phyloP scores from a whole-genome alignment of 1,284 basidiomycete species.

The Tremellales sp. region DNA sequence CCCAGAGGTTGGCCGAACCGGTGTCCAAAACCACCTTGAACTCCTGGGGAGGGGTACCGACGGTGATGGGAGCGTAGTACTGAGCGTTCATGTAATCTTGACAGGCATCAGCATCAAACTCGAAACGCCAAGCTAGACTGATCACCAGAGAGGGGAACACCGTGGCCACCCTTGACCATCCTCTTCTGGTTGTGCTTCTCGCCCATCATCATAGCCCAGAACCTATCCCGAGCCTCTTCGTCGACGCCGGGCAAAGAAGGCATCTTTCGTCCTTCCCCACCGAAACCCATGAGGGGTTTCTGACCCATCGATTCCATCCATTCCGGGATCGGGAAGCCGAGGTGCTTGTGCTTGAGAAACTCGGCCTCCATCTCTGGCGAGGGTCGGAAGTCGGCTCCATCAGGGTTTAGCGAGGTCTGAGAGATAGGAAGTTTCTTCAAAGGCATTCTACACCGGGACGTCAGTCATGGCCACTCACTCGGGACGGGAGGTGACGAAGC shows the following conservation, averaged over 20 bases:
- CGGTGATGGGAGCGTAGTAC: conserved; percentile 83
- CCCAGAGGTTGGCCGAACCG: conserved; percentile 57
- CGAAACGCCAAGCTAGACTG: conserved; percentile 20
- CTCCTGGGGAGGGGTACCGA: conserved; percentile 58
- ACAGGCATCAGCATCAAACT: conserved; percentile 3
- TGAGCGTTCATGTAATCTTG: conserved; percentile 96
- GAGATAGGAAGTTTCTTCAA: conserved; percentile 70
- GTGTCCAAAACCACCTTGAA: conserved; percentile 59
- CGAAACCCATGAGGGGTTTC: conserved; percentile 65
- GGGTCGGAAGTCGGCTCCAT: conserved; percentile 38
- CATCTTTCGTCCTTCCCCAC: conserved; percentile 66
- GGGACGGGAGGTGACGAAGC: conserved; percentile 36
- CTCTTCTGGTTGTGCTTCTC: conserved; percentile 49
- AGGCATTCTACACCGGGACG: conserved; percentile 60
- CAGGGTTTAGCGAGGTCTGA: conserved; percentile 51
- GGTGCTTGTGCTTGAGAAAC: conserved; percentile 83
- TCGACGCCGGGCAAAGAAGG: conserved; percentile 23
- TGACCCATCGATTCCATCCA: conserved; percentile 50
- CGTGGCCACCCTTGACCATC: conserved; percentile 70
- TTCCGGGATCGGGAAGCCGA: conserved; percentile 17
- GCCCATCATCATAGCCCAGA: conserved; percentile 59
- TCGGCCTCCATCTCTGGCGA: conserved; percentile 66
- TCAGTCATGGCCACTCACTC: background rate
- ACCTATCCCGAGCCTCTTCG: conserved; percentile 61
- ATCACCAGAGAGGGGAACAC: conserved; percentile 85